Base-by-base conservation (phyloP, 768 basidiomycete species). In the Candolleomyces aberdarensis region DNA sequence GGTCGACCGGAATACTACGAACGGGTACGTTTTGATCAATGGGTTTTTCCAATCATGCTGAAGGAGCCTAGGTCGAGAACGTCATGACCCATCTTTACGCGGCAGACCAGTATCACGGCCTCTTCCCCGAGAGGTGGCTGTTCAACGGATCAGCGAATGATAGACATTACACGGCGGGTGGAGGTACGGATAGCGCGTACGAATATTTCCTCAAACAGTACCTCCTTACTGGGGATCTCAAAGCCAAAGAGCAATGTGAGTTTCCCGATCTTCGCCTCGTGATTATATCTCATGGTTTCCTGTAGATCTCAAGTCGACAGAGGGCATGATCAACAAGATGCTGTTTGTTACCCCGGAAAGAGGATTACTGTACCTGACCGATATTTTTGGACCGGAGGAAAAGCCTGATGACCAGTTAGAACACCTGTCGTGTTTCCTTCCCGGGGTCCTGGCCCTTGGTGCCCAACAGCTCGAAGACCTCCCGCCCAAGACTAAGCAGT, bases 191-290 rank as follows among this genome's bases (percentile, higher is more conserved):
- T 64, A 88, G 87, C 63, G 85, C 78, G 17, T 86, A 89, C 57
- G 87, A 89, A 67, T 89, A 89, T 68, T 78, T 85, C 32, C 79
- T 90, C 50, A 90, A 90, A 65, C 85, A 86, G 60, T 89, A 83
- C 74, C 72, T 90, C 17, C 73, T 88, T 44, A 83, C 83, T 3
- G 83, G 78, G 1, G 88, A 89, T 64, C 75, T 70, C 62, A 76
- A 75, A 41, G 77, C 75, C 26, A 76, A 81, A 9, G 81, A 85
- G 61, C 76, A 86, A 66, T 89, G 87, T 89, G 67, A 49, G 83
- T 54, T 9, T 1, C 55, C 20, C 72, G 6, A 74, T 68, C 61
- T 59, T 66, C 17, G 22, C 54, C 29, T 41, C 20, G 20, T 22
- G 40, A 14, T 26, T 14, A 40, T 3, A 14, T 14, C 22, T 43